Evolutionary conservation across 2,329 filamentous ascomycete species (phyloP).

Genomic region (Trichoderma oligosporum): DNA sequence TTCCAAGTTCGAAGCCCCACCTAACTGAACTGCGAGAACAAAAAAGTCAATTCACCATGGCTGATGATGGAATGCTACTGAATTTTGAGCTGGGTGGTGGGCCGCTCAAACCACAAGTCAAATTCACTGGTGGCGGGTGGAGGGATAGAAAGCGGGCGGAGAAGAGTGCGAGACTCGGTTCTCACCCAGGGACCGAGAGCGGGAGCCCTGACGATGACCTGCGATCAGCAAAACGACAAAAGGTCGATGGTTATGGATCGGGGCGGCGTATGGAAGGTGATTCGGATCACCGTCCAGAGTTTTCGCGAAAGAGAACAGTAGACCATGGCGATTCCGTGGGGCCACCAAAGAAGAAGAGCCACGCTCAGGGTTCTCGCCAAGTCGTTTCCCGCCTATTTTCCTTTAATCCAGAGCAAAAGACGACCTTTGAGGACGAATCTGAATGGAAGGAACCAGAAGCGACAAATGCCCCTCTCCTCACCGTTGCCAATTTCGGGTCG

Average conservation of each 20-base stretch:
- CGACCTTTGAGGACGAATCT: constrained; percentile 47
- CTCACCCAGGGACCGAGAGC: constrained; percentile 23
- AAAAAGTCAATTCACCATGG: constrained; percentile 53
- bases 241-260: constrained; percentile 31
- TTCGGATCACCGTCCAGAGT: constrained; percentile 7
- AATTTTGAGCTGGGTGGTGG: constrained; percentile 79
- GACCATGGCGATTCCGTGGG: constrained; percentile 7
- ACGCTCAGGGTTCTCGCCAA: constrained; percentile 41
- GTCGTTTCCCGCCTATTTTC: constrained; percentile 91
- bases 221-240: constrained; percentile 46
- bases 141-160: constrained; percentile 74
- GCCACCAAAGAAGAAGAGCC: constrained; percentile 18
- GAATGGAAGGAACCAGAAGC: constrained; percentile 61
- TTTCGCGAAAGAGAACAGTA: neutral
- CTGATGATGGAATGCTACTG: constrained; percentile 89
- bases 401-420: constrained; percentile 74
- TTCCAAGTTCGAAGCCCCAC: constrained; percentile 16
- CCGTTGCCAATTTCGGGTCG: constrained; percentile 81
- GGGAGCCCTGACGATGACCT: constrained; percentile 29
- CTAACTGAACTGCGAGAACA: neutral
- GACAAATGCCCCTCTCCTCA: constrained; percentile 84
- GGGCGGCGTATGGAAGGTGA: constrained; percentile 11
- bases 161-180: constrained; percentile 30
- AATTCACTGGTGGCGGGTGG: constrained; percentile 90
- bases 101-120: constrained; percentile 57